These are phyloP conservation scores for Primulina eburnea DNA, from an alignment of 257 asterid genomes.

Conservation along the genomic window DNA sequence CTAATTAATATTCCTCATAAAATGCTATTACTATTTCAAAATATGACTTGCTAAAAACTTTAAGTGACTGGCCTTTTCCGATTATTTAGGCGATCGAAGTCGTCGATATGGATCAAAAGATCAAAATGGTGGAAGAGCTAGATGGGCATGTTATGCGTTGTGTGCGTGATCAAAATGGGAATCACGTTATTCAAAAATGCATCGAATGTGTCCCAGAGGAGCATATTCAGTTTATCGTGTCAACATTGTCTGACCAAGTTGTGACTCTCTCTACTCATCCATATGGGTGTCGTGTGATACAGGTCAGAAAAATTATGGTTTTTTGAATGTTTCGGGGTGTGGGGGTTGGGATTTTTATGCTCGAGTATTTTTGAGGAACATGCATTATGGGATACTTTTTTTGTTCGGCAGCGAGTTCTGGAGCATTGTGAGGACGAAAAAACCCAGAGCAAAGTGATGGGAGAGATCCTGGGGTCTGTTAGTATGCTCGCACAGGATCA, in stretches of 20 bases:
- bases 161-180: conserved; percentile 97
- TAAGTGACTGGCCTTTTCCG: conserved; percentile 9
- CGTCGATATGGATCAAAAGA: conserved; percentile 84
- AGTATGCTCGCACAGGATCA: conserved; percentile 96
- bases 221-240: conserved; percentile 69
- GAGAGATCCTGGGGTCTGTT: conserved; percentile 79
- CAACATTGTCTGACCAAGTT: conserved; percentile 84
- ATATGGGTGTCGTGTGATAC: conserved; percentile 96
- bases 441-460: conserved; percentile 89
- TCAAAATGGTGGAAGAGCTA: conserved; percentile 88
- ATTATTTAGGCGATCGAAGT: conserved; percentile 85
- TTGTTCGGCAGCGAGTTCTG: conserved; percentile 63
- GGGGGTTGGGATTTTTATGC: neutral
- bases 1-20: neutral
- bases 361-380: neutral
- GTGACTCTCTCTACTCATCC: conserved; percentile 93
- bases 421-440: conserved; percentile 71
- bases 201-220: conserved; percentile 92
- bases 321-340: neutral
- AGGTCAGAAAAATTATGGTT: conserved; percentile 42
- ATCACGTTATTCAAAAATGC: conserved; percentile 93
- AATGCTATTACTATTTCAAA: conserved; percentile 9
- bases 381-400: conserved; percentile 17
- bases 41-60: conserved; percentile 10
- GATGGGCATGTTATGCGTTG: conserved; percentile 94